These are phyloP conservation scores for Neurospora sublineolata DNA, from an alignment of 495 filamentous ascomycete genomes.

Conservation along the genomic window DNA sequence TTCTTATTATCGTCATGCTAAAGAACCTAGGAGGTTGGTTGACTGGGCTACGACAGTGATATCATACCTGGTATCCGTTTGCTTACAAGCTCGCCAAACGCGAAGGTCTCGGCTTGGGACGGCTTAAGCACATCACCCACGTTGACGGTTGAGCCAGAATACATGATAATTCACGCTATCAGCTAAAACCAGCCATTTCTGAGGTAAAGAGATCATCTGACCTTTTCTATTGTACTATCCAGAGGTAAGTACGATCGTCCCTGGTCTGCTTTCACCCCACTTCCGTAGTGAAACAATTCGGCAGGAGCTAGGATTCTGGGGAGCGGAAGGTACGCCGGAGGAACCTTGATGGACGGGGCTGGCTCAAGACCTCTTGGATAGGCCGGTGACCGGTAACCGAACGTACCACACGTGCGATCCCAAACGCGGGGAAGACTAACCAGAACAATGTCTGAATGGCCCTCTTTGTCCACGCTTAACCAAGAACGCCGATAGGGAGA, in stretches of 20 bases:
- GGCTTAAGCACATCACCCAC: neutral
- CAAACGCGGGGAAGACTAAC: neutral
- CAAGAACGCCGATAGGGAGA: neutral
- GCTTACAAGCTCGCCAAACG: neutral
- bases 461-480: neutral
- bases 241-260: neutral
- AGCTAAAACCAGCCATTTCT: neutral
- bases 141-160: neutral
- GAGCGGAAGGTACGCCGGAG: neutral
- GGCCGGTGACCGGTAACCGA: neutral
- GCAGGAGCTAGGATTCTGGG: neutral
- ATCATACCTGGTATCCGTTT: neutral
- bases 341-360: neutral
- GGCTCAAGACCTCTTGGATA: neutral
- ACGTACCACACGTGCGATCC: neutral
- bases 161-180: neutral
- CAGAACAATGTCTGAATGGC: neutral
- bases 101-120: neutral
- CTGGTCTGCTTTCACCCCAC: neutral
- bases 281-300: neutral
- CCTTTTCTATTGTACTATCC: neutral
- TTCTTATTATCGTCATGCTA: neutral
- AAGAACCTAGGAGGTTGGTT: neutral
- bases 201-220: neutral
- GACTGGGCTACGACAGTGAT: neutral